These are phyloP conservation scores for Zalaria obscura DNA, from an alignment of 2,329 filamentous ascomycete species.

Conservation along the genomic window DNA sequence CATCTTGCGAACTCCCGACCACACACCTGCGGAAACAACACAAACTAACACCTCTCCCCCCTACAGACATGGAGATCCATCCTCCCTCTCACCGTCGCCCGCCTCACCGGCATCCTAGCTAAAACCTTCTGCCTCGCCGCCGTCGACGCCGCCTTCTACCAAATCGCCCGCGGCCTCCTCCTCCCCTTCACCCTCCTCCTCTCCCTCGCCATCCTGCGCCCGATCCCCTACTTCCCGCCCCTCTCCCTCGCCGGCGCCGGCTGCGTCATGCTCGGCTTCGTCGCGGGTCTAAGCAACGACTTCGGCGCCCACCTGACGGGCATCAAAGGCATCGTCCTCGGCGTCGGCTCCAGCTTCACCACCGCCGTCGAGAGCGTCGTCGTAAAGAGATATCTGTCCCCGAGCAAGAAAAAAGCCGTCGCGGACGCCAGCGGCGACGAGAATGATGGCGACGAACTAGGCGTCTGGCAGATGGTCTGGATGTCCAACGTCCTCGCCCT, in stretches of 20 bases:
- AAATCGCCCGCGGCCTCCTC: slow-evolving; percentile 3
- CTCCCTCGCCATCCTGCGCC: slow-evolving; percentile 2
- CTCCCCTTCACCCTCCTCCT: slow-evolving; percentile 2
- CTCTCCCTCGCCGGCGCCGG: slow-evolving; percentile 3
- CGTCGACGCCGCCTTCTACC: slow-evolving; percentile 2
- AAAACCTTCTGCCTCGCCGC: slow-evolving; percentile 3
- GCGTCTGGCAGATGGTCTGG: slow-evolving; percentile 5
- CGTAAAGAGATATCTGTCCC: slow-evolving; percentile 2
- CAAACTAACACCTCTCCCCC: neutral
- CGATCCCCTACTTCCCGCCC: slow-evolving; percentile 1
- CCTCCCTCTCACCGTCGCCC: slow-evolving; percentile 2
- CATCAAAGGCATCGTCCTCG: slow-evolving; percentile 3
- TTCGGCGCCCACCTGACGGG: slow-evolving; percentile 3
- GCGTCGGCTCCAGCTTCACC: slow-evolving; percentile 3
- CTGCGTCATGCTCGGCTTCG: slow-evolving; percentile 3
- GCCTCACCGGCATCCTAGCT: slow-evolving; percentile 2
- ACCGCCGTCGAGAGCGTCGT: slow-evolving; percentile 4
- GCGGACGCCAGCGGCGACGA: too few species aligned
- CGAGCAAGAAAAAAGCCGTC: too few species aligned
- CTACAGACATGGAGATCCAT: slow-evolving; percentile 1
- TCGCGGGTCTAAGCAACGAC: slow-evolving; percentile 2
- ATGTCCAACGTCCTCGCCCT: slow-evolving; percentile 3
- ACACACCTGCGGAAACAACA: too few species aligned
- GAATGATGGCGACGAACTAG: slow-evolving; percentile 1
- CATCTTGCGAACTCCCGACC: too few species aligned